Percentiles rank a stretch among this genome's conserved stretches.
Evolutionary conservation across 1,284 basidiomycete genomes (phyloP).

Genomic region (Irpex sp.): DNA sequence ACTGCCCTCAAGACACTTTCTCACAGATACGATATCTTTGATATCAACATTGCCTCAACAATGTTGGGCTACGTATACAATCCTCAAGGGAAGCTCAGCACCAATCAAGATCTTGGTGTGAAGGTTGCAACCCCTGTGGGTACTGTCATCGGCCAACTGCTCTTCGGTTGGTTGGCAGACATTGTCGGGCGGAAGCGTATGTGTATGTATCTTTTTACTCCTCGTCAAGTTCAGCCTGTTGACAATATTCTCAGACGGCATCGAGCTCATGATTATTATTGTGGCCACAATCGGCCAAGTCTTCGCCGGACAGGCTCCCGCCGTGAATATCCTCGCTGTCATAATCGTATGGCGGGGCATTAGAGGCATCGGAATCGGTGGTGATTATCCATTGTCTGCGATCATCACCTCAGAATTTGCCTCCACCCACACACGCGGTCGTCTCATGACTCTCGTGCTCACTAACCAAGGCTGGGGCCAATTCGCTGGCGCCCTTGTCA

Average conservation of each 20-base stretch:
- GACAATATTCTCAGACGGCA: background rate
- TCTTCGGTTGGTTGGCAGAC: background rate
- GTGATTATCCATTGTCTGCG: constrained; percentile 65
- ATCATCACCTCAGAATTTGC: constrained; percentile 78
- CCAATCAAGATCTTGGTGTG: background rate
- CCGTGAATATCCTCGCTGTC: background rate
- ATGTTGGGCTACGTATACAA: background rate
- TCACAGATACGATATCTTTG: background rate
- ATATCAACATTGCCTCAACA: background rate
- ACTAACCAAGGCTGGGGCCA: constrained; percentile 70
- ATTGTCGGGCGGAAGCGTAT: background rate
- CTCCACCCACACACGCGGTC: constrained; percentile 64
- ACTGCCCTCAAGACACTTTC: background rate
- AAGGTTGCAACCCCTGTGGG: background rate
- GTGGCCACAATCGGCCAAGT: background rate
- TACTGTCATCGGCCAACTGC: background rate
- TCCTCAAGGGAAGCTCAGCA: background rate
- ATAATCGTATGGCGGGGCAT: background rate
- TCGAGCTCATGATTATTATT: background rate
- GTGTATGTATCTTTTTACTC: background rate
- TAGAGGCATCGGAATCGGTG: constrained; percentile 35
- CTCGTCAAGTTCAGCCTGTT: too few species aligned
- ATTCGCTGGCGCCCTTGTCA: constrained; percentile 26
- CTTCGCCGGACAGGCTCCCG: background rate
- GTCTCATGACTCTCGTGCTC: constrained; percentile 72